These are phyloP conservation scores for Gossypium trilobum DNA, from an alignment of 441 rosid species.

Conservation along the genomic window DNA sequence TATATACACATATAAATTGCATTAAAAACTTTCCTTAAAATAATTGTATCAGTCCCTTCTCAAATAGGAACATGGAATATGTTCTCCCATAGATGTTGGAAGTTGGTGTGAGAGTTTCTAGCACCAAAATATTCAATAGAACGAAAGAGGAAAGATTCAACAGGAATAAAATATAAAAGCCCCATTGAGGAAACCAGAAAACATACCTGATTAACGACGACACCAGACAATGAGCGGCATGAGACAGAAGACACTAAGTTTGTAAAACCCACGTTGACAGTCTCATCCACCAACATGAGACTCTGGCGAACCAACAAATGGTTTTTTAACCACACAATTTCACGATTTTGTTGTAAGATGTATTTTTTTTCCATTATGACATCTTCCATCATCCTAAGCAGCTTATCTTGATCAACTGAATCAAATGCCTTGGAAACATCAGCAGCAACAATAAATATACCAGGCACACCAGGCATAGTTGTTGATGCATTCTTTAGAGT, in stretches of 20 bases:
- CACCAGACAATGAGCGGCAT: slow-evolving; percentile 35
- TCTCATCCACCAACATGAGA: slow-evolving; percentile 25
- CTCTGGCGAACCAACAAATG: slow-evolving; percentile 35
- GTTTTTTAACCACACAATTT: slow-evolving; percentile 47
- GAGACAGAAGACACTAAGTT: slow-evolving; percentile 30
- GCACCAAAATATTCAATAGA: background rate
- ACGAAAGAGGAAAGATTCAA: background rate
- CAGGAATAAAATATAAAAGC: background rate
- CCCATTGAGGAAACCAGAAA: background rate
- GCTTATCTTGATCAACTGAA: slow-evolving; percentile 62
- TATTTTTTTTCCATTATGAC: slow-evolving; percentile 41
- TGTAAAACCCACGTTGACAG: slow-evolving; percentile 14
- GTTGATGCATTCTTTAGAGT: slow-evolving; percentile 43
- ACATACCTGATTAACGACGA: slow-evolving; percentile 54
- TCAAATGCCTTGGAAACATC: slow-evolving; percentile 90
- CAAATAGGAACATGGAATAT: background rate
- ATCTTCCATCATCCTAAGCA: slow-evolving; percentile 46
- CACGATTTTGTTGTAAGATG: slow-evolving; percentile 35
- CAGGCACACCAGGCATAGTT: slow-evolving; percentile 40
- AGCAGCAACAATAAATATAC: slow-evolving; percentile 51
- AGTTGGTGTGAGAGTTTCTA: background rate
- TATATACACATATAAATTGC: background rate
- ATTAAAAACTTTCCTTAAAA: background rate
- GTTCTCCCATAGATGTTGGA: background rate
- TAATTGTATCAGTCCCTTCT: background rate